Conservation (phyloP, 352 stramenopile genomes). For the Globisporangium yorkense region DNA sequence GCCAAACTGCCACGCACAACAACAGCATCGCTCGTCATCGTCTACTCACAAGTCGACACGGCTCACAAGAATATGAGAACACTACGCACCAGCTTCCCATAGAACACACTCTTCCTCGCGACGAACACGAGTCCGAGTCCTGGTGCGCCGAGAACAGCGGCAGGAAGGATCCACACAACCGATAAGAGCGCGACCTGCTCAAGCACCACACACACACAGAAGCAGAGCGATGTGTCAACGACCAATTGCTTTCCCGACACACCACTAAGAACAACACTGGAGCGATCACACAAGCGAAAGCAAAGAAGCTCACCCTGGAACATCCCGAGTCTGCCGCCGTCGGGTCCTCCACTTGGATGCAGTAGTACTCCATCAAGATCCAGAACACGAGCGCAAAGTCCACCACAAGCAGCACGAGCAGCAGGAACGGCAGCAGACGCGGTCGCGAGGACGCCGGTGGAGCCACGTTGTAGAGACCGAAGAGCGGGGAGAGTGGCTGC, state of each 20-base stretch:
- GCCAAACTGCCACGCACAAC: conserved; percentile 22
- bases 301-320: conserved; percentile 46
- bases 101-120: conserved; percentile 65
- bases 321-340: conserved; percentile 65
- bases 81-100: conserved; percentile 47
- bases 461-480: conserved; percentile 48
- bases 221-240: conserved; percentile 3
- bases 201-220: conserved; percentile 8
- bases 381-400: conserved; percentile 66
- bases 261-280: background rate
- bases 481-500: conserved; percentile 52
- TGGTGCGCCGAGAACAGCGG: conserved; percentile 49
- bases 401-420: conserved; percentile 60
- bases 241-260: background rate
- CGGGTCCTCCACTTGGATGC: conserved; percentile 79
- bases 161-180: conserved; percentile 54
- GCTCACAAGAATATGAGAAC: background rate
- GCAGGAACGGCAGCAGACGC: conserved; percentile 36
- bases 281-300: background rate
- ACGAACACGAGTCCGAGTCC: conserved; percentile 70
- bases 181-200: conserved; percentile 51
- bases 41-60: too few relatives aligned
- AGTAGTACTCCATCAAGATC: conserved; percentile 83
- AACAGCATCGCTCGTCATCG: background rate
- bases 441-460: conserved; percentile 10